These are phyloP conservation scores for Arthroderma sp. DNA, from an alignment of 2,329 filamentous ascomycete species.

Conservation along the genomic window DNA sequence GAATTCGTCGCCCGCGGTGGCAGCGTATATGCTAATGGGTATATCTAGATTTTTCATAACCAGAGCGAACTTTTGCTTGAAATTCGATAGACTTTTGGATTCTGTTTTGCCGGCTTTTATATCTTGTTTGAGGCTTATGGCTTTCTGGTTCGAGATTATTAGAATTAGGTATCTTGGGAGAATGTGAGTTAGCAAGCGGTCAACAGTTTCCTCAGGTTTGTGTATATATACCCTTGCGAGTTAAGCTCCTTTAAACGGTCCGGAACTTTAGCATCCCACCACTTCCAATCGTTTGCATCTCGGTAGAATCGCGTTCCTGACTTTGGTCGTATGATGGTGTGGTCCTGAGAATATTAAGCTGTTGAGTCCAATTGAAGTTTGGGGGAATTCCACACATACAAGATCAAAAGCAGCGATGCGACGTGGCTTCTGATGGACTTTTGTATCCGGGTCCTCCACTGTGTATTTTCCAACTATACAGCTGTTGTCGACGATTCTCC, in stretches of 20 bases:
- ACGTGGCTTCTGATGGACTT: constrained; percentile 8
- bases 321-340: constrained; percentile 66
- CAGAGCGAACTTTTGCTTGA: constrained; percentile 65
- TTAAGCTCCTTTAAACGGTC: constrained; percentile 53
- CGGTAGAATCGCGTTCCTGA: constrained; percentile 69
- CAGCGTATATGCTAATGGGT: constrained; percentile 71
- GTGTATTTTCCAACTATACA: constrained; percentile 65
- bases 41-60: constrained; percentile 57
- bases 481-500: constrained; percentile 54
- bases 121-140: constrained; percentile 60
- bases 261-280: constrained; percentile 71
- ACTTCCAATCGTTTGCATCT: constrained; percentile 74
- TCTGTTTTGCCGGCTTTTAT: constrained; percentile 56
- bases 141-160: constrained; percentile 81
- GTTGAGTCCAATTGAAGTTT: not conserved
- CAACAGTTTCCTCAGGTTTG: not conserved
- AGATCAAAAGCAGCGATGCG: constrained; percentile 36
- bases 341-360: constrained; percentile 46
- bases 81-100: constrained; percentile 58
- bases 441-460: constrained; percentile 20
- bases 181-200: not conserved
- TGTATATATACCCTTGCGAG: constrained; percentile 47
- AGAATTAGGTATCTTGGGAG: constrained; percentile 55
- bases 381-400: constrained; percentile 16
- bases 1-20: constrained; percentile 67